Conservation (phyloP, 352 stramenopile genomes). For the Phytophthora europaea region DNA sequence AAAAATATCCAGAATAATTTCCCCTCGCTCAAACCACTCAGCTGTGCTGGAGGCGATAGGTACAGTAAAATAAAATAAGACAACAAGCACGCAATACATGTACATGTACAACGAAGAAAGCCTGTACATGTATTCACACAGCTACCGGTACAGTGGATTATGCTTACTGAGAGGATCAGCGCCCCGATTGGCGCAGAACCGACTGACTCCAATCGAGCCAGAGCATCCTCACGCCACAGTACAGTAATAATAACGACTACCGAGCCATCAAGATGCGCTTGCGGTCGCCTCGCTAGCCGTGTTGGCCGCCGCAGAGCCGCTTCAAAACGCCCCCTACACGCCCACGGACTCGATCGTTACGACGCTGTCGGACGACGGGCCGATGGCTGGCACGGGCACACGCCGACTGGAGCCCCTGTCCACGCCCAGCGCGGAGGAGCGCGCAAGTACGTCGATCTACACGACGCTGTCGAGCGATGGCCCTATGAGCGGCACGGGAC, state of each 20-base stretch:
- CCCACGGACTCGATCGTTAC: conserved; percentile 44
- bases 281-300: conserved; percentile 9
- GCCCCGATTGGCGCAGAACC: not conserved
- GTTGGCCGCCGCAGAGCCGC: conserved; percentile 8
- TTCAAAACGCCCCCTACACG: conserved; percentile 40
- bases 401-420: conserved; percentile 15
- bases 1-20: no score
- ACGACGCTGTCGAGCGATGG: conserved; percentile 41
- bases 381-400: conserved; percentile 38
- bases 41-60: no score
- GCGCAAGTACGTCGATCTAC: conserved; percentile 29
- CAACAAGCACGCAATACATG: no score
- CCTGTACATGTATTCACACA: no score
- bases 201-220: conserved; percentile 7
- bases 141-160: no score
- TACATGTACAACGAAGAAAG: no score
- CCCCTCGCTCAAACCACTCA: no score
- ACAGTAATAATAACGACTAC: not conserved
- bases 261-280: conserved; percentile 23
- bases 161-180: not conserved
- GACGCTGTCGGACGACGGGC: conserved; percentile 37
- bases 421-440: conserved; percentile 24
- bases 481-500: conserved; percentile 40
- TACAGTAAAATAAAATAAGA: no score
- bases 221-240: not conserved